Evolutionary conservation across 208 protist species (phyloP).

Genomic region (Trypanosoma scelopori): DNA sequence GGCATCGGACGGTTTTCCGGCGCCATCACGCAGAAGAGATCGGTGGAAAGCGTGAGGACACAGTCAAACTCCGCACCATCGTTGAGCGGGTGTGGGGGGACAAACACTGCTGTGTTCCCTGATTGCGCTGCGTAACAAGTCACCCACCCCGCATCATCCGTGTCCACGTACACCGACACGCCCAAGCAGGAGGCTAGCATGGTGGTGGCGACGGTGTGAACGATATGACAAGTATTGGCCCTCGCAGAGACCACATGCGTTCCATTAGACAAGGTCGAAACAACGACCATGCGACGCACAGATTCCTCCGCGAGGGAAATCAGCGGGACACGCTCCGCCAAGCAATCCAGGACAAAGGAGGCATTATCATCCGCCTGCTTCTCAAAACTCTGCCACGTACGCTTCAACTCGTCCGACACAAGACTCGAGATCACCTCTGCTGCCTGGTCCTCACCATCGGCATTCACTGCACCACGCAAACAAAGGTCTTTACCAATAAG

Average conservation of each 20-base stretch:
- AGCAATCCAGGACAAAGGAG: constrained; percentile 55
- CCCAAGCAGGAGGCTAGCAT: constrained; percentile 76
- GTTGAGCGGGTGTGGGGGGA: constrained; percentile 37
- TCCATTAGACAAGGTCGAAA: constrained; percentile 51
- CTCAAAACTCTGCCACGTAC: constrained; percentile 18
- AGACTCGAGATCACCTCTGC: constrained; percentile 30
- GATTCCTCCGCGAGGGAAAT: constrained; percentile 66
- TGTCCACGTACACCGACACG: constrained; percentile 41
- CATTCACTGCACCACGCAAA: constrained; percentile 10
- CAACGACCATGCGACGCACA: constrained; percentile 51
- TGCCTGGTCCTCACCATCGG: constrained; percentile 25
- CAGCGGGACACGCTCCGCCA: constrained; percentile 39
- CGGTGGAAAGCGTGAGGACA: constrained; percentile 59
- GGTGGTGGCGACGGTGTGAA: constrained; percentile 56
- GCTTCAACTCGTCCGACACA: constrained; percentile 49
- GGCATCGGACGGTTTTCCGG: constrained; percentile 34
- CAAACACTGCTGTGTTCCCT: constrained; percentile 24
- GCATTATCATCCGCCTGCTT: constrained; percentile 24
- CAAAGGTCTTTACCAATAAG: constrained; percentile 41
- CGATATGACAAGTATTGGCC: constrained; percentile 30
- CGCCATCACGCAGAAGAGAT: constrained; percentile 59
- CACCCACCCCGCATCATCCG: constrained; percentile 25
- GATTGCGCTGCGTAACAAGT: constrained; percentile 23
- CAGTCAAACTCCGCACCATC: constrained; percentile 48
- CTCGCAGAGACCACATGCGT: constrained; percentile 45